phyloP scores from a whole-genome alignment of 345 rosid genomes.

The Euphorbia lathyris region DNA sequence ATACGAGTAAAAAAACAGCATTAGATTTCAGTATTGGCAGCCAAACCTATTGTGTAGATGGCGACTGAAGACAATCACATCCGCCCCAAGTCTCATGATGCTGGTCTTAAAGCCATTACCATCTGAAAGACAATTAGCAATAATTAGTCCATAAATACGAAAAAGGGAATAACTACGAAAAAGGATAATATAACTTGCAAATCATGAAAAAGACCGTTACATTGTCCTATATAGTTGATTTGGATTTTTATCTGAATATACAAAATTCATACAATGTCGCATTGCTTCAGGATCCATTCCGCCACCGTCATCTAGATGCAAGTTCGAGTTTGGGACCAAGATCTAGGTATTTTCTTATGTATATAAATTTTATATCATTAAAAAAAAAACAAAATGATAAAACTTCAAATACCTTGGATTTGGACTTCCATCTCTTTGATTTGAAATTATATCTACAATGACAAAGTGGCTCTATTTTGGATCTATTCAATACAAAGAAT shows the following conservation, averaged over 20 bases:
- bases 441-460: conserved; percentile 71
- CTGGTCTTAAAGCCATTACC: conserved; percentile 99
- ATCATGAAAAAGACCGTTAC: conserved; percentile 40
- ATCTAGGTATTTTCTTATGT: conserved; percentile 11
- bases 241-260: conserved; percentile 86
- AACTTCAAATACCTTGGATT: conserved; percentile 59
- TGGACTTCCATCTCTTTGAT: conserved; percentile 68
- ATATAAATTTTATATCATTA: conserved; percentile 10
- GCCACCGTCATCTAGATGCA: conserved; percentile 79
- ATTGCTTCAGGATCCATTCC: conserved; percentile 95
- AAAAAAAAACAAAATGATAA: background rate
- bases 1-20: conserved; percentile 2
- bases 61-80: conserved; percentile 88
- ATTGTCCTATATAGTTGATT: conserved; percentile 78
- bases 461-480: conserved; percentile 96
- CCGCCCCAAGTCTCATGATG: conserved; percentile 96
- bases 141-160: conserved; percentile 28
- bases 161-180: too few relatives aligned
- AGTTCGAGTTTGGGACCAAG: background rate
- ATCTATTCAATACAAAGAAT: conserved; percentile 51
- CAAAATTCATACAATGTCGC: conserved; percentile 91
- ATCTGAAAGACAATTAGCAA: conserved; percentile 65
- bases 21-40: conserved; percentile 9
- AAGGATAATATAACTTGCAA: conserved; percentile 9
- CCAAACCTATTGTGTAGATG: conserved; percentile 57